Base-by-base conservation (phyloP, 441 rosid species). In the Kokia cookei region DNA sequence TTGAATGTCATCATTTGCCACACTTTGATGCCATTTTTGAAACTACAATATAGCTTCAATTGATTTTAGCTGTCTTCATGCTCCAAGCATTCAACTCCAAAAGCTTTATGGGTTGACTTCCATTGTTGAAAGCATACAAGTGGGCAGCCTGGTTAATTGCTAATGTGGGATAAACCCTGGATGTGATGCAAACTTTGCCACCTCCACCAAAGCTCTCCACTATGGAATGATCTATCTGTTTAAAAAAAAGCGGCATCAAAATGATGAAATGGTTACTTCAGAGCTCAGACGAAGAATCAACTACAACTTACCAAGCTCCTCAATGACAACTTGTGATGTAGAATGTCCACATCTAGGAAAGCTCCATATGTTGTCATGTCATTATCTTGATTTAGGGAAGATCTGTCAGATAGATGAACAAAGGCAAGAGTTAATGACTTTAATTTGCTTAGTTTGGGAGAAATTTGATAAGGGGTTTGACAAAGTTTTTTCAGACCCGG, bases 181-280 rank as follows among this genome's bases (percentile, higher is more conserved):
- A 82, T 35, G 96, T 86, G 63, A 94, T 92, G 79, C 91, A 84
- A 37, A 75, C 84, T 80, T 86, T 89, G 17, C 98, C 94, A 17
- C 57, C 59, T 13, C 88, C 94, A 17, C 89, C 94, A 62, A 90
- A 93, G 82, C 94, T 90, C 82, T 93, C 98, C 67, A 92, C 92
- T 69, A 90, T 75, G 6, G 97, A 92, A 72, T 83, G 93, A 74
- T 93, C 98, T 66, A 90, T 91, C 92, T 90, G 81, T 15, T 50
- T 0, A 50, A 61, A 71, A 26, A 65, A 17, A 10, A 5, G 7
- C 0, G 5, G 35, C 4, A 4, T 4, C 35, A 29, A 53, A 24
- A 22, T 27, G 32, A 71, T 55, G n/a, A 69, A n/a, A 69, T 1
- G 40, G 61, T 12, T 27, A 43, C 9, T 2, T 10, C 12, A 4